Evolutionary conservation across 495 filamentous ascomycete genomes (phyloP), one percentile per base, ranked within the genome.

Genomic region (Xylaria scruposa): DNA sequence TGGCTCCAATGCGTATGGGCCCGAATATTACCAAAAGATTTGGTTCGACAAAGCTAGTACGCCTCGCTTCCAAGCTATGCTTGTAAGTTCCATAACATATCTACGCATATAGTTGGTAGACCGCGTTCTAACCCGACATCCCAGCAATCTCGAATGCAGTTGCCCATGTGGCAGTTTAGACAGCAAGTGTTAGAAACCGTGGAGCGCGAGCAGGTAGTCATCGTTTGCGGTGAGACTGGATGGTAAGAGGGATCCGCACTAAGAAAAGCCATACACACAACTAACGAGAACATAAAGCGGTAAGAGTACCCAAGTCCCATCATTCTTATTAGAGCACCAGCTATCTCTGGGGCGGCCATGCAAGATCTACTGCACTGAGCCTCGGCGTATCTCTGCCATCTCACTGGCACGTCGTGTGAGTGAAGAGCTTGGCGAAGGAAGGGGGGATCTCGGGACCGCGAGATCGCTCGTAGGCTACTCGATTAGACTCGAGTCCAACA

Each of bases 251-350:
- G 70, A 21, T 61, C 24, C 53, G 1, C 69, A 29, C 29, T 21
- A 1, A 60, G 24, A 24, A 21, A 40, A 46, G 42, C 36, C 8
- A 31, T 3, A 1, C 53, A 42, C 61, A 4, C 10, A n/a, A 60
- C 68, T 80, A 72, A 79, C 76, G 17, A 42, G 46, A 17, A 36
- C 1, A 8, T 47, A 61, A 63, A 85, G 90, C 81, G 96, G 96
- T 67, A 99, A 99, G 85, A 97, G 94, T 82, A 99, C 96, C 0
- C 96, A 99, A 78, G 92, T 97, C 6, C 96, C 96, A 31, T 90
- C 94, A 2, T 99, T 93, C 78, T 89, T 99, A 24, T 83, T 99
- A 1, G 96, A 99, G 75, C 88, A 97, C 72, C 91, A 97, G 75
- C 87, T 99, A 73, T 88, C 89, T 15, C 84, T 90, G 56, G 94